Evolutionary conservation across 257 asterid species (phyloP).

Genomic region (Euphrasia confusa): DNA sequence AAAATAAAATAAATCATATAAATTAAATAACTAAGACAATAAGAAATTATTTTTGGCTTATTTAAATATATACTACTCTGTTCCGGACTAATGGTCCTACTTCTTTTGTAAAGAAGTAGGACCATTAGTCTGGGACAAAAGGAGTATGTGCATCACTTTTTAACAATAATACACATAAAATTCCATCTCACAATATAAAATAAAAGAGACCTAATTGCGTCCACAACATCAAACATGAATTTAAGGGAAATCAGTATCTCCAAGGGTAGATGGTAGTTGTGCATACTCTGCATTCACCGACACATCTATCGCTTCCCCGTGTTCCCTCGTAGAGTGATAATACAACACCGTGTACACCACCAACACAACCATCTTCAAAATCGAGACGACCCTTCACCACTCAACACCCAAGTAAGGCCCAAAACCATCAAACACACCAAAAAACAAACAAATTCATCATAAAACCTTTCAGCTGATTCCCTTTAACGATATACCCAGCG

Average conservation of each 20-base stretch:
- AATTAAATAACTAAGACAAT: no score
- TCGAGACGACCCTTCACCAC: conserved; percentile 14
- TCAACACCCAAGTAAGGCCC: conserved; percentile 12
- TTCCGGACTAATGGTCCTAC: no score
- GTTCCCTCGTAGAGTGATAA: conserved; percentile 33
- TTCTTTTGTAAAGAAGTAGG: no score
- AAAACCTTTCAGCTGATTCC: conserved; percentile 36
- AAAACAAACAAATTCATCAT: conserved; percentile 25
- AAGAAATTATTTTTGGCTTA: no score
- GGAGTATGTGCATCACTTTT: no score
- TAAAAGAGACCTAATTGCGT: background rate
- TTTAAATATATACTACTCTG: no score
- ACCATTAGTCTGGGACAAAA: no score
- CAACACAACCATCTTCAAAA: conserved; percentile 16
- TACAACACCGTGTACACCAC: conserved; percentile 38
- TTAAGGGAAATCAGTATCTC: conserved; percentile 1
- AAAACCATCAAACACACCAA: conserved; percentile 8
- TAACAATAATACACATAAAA: no score
- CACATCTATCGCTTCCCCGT: conserved; percentile 33
- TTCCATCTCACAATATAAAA: no score
- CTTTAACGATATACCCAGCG: conserved; percentile 34
- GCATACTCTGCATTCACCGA: conserved; percentile 20
- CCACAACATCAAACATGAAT: background rate
- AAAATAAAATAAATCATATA: no score
- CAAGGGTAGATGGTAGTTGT: conserved; percentile 10